Percentiles rank a stretch among this genome's conserved stretches.
Evolutionary conservation across 1,284 basidiomycete species (phyloP).

Genomic region (Pyrrhoderma noxium): DNA sequence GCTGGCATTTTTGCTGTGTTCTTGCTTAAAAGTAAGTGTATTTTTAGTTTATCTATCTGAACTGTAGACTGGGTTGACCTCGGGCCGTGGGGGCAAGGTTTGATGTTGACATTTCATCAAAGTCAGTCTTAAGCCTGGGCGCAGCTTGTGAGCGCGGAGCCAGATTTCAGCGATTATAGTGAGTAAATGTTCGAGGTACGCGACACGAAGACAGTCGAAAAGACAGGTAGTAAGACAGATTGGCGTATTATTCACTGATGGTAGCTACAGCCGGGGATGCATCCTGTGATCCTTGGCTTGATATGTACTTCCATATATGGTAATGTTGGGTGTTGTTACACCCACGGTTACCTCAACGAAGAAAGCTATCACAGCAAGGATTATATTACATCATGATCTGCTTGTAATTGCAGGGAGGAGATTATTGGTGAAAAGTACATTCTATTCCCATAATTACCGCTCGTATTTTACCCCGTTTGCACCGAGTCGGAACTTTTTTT

Average conservation of each 20-base stretch:
- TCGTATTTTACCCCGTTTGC: too few relatives aligned
- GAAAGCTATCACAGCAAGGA: neutral
- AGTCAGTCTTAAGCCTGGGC: neutral
- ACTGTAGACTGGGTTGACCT: neutral
- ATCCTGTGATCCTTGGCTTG: neutral
- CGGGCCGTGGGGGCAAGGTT: neutral
- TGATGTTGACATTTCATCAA: slow-evolving; percentile 1
- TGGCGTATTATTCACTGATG: neutral
- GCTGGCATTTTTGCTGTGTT: neutral
- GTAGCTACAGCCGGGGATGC: neutral
- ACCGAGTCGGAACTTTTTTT: too few relatives aligned
- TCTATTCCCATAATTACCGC: too few relatives aligned
- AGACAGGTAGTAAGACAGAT: neutral
- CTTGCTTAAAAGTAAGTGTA: slow-evolving; percentile 8
- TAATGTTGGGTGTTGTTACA: too few relatives aligned
- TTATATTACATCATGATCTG: too few relatives aligned
- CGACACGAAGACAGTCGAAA: slow-evolving; percentile 1
- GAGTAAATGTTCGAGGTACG: neutral
- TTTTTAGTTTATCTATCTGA: neutral
- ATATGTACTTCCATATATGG: too few relatives aligned
- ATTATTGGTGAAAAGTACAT: too few relatives aligned
- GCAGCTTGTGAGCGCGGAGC: slow-evolving; percentile 7
- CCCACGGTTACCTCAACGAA: neutral
- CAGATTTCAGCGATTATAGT: neutral
- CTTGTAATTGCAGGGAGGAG: too few relatives aligned